Evolutionary conservation across 1,139 yeast species (phyloP).

Genomic region (Blastobotrys apis): DNA sequence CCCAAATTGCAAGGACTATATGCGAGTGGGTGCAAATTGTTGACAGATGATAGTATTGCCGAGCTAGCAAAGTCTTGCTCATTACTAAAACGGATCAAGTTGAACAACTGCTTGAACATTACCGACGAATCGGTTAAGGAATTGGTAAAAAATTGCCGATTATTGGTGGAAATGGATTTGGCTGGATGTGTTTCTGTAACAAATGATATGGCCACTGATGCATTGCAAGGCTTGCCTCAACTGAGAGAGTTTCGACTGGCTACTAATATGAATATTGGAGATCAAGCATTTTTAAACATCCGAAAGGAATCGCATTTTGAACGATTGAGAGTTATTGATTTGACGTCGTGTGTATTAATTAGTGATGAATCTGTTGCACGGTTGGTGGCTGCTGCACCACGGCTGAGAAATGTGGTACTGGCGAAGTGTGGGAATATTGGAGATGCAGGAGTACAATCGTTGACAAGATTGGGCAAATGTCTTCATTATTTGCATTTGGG

Average conservation of each 20-base stretch:
- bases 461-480: conserved; percentile 71
- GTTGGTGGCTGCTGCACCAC: conserved; percentile 73
- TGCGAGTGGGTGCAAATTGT: conserved; percentile 75
- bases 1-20: conserved; percentile 81
- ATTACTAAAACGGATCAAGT: conserved; percentile 74
- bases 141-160: conserved; percentile 66
- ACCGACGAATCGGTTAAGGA: conserved; percentile 63
- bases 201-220: conserved; percentile 54
- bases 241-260: conserved; percentile 82
- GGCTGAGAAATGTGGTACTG: conserved; percentile 78
- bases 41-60: conserved; percentile 63
- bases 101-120: conserved; percentile 66
- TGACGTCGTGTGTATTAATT: conserved; percentile 77
- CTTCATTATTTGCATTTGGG: conserved; percentile 90
- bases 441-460: conserved; percentile 70
- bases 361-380: conserved; percentile 76
- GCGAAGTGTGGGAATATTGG: conserved; percentile 88
- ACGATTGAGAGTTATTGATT: conserved; percentile 70
- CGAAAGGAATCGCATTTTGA: conserved; percentile 37
- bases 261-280: conserved; percentile 66
- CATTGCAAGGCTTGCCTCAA: conserved; percentile 63
- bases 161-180: conserved; percentile 84
- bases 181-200: conserved; percentile 77
- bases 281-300: conserved; percentile 42
- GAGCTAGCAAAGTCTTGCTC: conserved; percentile 61